Evolutionary conservation across 768 basidiomycete species (phyloP), one percentile per base, ranked within the genome.

Genomic region (Lentinula guzmanii): DNA sequence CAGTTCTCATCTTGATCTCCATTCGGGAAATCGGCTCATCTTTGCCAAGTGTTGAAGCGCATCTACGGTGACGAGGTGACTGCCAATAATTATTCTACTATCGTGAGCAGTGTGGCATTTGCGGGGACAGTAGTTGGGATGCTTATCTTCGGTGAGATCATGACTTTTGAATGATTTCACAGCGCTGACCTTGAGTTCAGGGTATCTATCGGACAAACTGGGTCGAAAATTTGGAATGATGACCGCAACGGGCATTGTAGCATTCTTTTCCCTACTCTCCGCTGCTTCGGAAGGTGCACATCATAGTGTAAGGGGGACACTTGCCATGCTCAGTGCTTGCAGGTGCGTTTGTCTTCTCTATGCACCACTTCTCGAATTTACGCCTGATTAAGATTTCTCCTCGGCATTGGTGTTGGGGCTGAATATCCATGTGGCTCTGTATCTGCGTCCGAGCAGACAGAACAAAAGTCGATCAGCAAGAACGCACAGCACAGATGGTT

Each of bases 161-260:
- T 8, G 16, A 16, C 13, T 50, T 52, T 58, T 7, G 16, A 39
- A 21, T 24, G 16, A 0, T 24, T 24, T 21, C 18, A 59, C 52
- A 31, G 37, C 31, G 18, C 54, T 46, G 37, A 60, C 16, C n/a
- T 33, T 15, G 24, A 28, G 2, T 13, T 39, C 59, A 80, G 82
- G 82, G 28, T 92, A 85, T 70, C 77, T 94, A 63, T 90, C 90
- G 16, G 94, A 95, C 71, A 92, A 91, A 71, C 66, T 94, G 64
- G 93, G 94, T 11, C 82, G 89, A 53, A 95, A 95, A 68, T 89
- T 87, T 66, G 93, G 93, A 65, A 95, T 95, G 93, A 90, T 93
- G 86, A 66, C 83, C 28, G 93, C 93, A 4, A 86, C 92, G 1
- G 86, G 78, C 31, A 95, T 95, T 65, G 91, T 96, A 53, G 86